Evolutionary conservation across 495 filamentous ascomycete genomes (phyloP), one percentile per base, ranked within the genome.

Genomic region (Penicillium turbatum): DNA sequence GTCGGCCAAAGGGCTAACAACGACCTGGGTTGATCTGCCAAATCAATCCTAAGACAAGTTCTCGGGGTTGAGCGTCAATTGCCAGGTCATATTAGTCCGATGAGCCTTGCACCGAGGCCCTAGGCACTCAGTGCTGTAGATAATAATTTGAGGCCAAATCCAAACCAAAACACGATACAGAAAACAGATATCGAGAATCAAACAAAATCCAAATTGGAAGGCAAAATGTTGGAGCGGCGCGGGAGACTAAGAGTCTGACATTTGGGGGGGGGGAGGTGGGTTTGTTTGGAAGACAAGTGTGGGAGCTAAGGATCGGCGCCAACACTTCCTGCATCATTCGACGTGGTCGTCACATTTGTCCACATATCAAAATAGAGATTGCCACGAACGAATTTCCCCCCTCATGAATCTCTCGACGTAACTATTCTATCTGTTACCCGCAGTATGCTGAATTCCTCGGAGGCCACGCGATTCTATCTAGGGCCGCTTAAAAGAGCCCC

Each of bases 91-190:
- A 58, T 67, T 76, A 64, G 46, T 42, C 51, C 50, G 50, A 54
- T 62, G 59, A 64, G 13, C 53, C 51, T 36, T 68, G 70, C 72
- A 72, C 71, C 66, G 73, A 69, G 67, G 65, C 65, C 56, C 60
- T 51, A 51, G 59, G 66, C 66, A 48, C 53, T 66, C 70, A 75
- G 71, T 72, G 71, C 70, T 69, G 48, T 35, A 34, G 29, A 39
- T 13, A 46, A 36, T 51, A 51, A 36, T 44, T 27, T 17, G 15
- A 39, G 49, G 47, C 35, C 15, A 49, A 50, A 40, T 15, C 30
- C n/a, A 35, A 26, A 30, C 9, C 4, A 34, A 21, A 30, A 17
- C 17, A 47, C 41, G 21, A 43, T 12, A 34, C 37, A 43, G 26
- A 19, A 7, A 19, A 8, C 19, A 24, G 29, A 29, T 16, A 51